Conservation (phyloP, 345 rosid genomes). For the Gossypium thurberi region DNA sequence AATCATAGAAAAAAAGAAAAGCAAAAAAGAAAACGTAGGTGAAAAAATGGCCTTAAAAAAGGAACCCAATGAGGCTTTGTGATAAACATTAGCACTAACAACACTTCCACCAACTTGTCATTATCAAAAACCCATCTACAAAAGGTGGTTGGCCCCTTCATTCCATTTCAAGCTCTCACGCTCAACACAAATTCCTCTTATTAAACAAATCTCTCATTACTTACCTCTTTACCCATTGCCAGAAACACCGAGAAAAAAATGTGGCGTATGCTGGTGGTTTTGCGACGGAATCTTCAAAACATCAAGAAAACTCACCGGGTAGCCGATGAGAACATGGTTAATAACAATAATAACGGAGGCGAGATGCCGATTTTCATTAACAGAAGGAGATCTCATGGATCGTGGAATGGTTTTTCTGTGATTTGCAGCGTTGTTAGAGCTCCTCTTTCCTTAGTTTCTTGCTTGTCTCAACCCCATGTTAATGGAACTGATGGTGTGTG, state of each 20-base stretch:
- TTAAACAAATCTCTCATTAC: no score
- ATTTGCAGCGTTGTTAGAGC: conserved; percentile 38
- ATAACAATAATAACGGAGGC: conserved; percentile 16
- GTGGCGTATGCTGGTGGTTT: conserved; percentile 32
- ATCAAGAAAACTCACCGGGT: conserved; percentile 58
- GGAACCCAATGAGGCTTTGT: conserved; percentile 20
- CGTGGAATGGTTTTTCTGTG: conserved; percentile 31
- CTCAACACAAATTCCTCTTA: not conserved
- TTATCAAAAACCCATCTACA: conserved; percentile 17
- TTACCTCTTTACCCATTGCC: not conserved
- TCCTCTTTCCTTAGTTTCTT: conserved; percentile 47
- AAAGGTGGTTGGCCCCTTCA: not conserved
- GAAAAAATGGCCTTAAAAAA: conserved; percentile 17
- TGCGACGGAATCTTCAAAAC: conserved; percentile 44
- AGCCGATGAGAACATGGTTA: conserved; percentile 56
- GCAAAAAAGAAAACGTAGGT: not conserved
- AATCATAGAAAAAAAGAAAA: not conserved
- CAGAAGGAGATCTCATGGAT: not conserved
- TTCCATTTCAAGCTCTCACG: not conserved
- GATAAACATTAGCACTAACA: conserved; percentile 40
- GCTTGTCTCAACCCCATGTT: conserved; percentile 64
- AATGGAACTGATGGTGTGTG: conserved; percentile 62
- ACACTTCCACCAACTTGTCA: conserved; percentile 29
- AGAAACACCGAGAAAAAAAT: conserved; percentile 12
- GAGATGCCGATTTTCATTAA: conserved; percentile 19